phyloP scores from a whole-genome alignment of 768 basidiomycete genomes.

The Amanita brunnescens region DNA sequence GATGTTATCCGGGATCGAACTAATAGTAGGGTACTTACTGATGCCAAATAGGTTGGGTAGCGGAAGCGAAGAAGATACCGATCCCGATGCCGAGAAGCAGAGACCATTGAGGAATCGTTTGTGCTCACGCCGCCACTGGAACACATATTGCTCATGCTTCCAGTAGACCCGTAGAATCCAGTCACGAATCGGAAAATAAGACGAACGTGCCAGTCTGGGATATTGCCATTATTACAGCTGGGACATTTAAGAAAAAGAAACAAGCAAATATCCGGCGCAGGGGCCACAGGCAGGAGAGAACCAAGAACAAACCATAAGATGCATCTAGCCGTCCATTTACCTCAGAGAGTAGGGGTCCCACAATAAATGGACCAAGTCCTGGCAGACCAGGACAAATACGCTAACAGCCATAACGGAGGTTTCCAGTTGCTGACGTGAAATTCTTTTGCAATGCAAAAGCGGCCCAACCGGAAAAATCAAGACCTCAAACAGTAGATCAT shows the following conservation, averaged over 20 bases:
- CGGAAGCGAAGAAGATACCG: slow-evolving; percentile 42
- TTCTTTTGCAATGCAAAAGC: slow-evolving; percentile 44
- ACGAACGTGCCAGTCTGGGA: background rate
- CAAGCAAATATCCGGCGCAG: slow-evolving; percentile 58
- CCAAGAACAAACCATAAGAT: slow-evolving; percentile 53
- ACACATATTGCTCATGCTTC: slow-evolving; percentile 48
- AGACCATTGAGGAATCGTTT: background rate
- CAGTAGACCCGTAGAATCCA: slow-evolving; percentile 48
- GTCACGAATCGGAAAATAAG: slow-evolving; percentile 33
- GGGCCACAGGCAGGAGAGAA: slow-evolving; percentile 64
- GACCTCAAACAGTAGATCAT: slow-evolving; percentile 45
- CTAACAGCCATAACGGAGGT: slow-evolving; percentile 48
- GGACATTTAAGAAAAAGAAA: slow-evolving; percentile 3
- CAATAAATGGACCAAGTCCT: slow-evolving; percentile 47
- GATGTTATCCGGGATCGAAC: background rate
- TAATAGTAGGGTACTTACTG: no score
- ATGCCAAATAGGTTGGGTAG: slow-evolving; percentile 47
- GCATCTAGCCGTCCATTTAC: slow-evolving; percentile 60
- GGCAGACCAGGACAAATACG: slow-evolving; percentile 52
- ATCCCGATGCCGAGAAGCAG: slow-evolving; percentile 54
- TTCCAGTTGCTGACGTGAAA: slow-evolving; percentile 37
- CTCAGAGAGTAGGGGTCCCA: slow-evolving; percentile 44
- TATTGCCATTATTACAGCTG: background rate
- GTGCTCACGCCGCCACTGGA: slow-evolving; percentile 45
- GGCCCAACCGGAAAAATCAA: slow-evolving; percentile 28